Base-by-base conservation (phyloP, 2,329 filamentous ascomycete species). In the Fusarium bactridioides region DNA sequence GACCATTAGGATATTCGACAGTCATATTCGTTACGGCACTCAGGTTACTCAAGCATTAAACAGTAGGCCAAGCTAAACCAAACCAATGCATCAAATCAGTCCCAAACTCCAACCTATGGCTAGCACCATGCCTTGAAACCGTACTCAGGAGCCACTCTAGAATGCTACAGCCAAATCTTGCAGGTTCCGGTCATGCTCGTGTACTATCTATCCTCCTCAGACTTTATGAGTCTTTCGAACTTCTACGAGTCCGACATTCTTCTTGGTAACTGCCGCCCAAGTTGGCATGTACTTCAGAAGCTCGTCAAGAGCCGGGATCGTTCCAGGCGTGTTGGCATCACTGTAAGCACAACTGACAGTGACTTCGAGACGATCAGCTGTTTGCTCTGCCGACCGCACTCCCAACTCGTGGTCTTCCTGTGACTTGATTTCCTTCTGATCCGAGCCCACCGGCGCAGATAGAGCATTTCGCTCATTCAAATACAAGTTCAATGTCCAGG, bases 271-370 rank as follows among this genome's bases (percentile, higher is more conserved):
- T 15, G 91, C 91, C 11, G 90, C 90, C 96, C 96, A 99, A 9
- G 86, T 84, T 2, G 96, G 96, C 74, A 91, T 87, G 82, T 91
- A 98, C 79, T 91, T 88, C 74, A 88, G 84, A 54, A 93, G 86
- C 82, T 98, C 95, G 75, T 96, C 92, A 57, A 95, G 88, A 2
- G 95, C 95, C 0, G 95, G 95, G 53, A 98, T 94, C 3, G 86
- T 86, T 7, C 89, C 91, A 5, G 83, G 81, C 40, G 84, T 83
- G 77, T 98, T 98, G 48, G 89, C 91, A 83, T 99, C 96, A 76
- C 92, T 94, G 94, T 95, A 98, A 37, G 93, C 84, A 81, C 96
- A 98, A 21, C 91, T 86, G 3, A 95, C 90, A 38, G 84, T 87
- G 3, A 94, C 93, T 71, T 86, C 86, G 38, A 94, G 79, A 10